Evolutionary conservation across 2,329 filamentous ascomycete genomes (phyloP).

Genomic region (Aspergillus transmontanensis): DNA sequence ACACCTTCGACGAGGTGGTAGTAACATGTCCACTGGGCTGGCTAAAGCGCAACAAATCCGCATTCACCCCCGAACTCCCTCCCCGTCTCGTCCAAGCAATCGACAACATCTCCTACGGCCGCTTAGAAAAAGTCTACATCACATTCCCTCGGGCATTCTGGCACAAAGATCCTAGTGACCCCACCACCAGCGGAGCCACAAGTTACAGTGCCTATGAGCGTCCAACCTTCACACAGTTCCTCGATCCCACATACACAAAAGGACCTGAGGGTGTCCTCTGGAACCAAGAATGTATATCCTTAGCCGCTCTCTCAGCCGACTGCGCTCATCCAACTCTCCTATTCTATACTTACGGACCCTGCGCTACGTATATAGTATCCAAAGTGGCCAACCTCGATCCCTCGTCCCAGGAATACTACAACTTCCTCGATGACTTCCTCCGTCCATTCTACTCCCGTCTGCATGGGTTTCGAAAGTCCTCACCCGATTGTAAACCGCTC

Average conservation of each 20-base stretch:
- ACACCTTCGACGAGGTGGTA: constrained; percentile 55
- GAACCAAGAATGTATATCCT: constrained; percentile 76
- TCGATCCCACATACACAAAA: constrained; percentile 67
- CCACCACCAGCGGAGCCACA: constrained; percentile 5
- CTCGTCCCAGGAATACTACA: constrained; percentile 52
- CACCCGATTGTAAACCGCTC: constrained; percentile 62
- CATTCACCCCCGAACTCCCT: constrained; percentile 51
- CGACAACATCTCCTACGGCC: constrained; percentile 50
- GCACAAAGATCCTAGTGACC: constrained; percentile 46
- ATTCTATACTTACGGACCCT: constrained; percentile 64
- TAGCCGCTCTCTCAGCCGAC: constrained; percentile 64
- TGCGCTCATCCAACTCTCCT: constrained; percentile 77
- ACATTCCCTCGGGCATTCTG: constrained; percentile 78
- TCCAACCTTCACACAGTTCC: constrained; percentile 75
- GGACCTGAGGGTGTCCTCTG: constrained; percentile 65
- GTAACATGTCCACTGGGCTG: constrained; percentile 57
- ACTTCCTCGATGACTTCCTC: constrained; percentile 68
- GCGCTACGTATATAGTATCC: constrained; percentile 43
- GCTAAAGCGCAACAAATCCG: constrained; percentile 51
- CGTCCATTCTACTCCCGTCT: constrained; percentile 75
- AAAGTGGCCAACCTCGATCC: constrained; percentile 31
- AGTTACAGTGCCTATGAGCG: constrained; percentile 36
- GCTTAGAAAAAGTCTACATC: constrained; percentile 56
- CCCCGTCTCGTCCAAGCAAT: constrained; percentile 48
- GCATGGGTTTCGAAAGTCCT: constrained; percentile 60